A percentile compares a stretch with the other conserved stretches of the same genome.
Evolutionary conservation across 176 grass and related monocot genomes (phyloP).

Genomic region (Themeda triandra): DNA sequence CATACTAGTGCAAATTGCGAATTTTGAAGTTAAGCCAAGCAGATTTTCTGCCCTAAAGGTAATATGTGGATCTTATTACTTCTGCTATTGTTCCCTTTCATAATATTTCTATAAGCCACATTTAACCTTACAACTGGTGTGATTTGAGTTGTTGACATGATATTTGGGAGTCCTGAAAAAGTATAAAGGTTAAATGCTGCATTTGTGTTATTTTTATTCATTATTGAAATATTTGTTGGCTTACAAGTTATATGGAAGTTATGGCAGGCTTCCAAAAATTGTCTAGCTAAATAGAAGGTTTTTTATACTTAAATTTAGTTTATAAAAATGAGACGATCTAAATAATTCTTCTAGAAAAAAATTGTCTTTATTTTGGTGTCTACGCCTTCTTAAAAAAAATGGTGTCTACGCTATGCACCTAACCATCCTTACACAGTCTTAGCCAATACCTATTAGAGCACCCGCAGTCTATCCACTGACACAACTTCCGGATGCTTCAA

Average conservation of each 20-base stretch:
- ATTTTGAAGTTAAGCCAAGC: constrained; percentile 89
- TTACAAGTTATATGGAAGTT: constrained; percentile 4
- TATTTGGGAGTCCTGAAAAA: background rate
- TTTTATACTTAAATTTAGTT: background rate
- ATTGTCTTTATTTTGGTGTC: too few relatives aligned
- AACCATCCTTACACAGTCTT: too few relatives aligned
- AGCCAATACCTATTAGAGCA: too few relatives aligned
- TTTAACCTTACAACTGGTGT: constrained; percentile 1
- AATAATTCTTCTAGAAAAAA: too few relatives aligned
- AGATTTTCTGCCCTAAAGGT: constrained; percentile 92
- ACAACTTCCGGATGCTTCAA: too few relatives aligned
- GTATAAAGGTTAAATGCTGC: background rate
- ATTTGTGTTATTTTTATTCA: background rate
- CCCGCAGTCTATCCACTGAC: too few relatives aligned
- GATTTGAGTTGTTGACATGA: constrained; percentile 17
- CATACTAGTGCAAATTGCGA: constrained; percentile 66
- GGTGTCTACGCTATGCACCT: too few relatives aligned
- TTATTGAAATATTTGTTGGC: background rate
- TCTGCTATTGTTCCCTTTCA: constrained; percentile 5
- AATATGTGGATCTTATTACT: constrained; percentile 22
- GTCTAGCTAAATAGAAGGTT: background rate
- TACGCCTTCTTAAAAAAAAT: too few relatives aligned
- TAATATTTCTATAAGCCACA: background rate
- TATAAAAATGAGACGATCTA: too few relatives aligned
- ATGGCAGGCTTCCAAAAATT: background rate